These are phyloP conservation scores for Aspergillus latus DNA, from an alignment of 2,329 filamentous ascomycete genomes.

Conservation along the genomic window DNA sequence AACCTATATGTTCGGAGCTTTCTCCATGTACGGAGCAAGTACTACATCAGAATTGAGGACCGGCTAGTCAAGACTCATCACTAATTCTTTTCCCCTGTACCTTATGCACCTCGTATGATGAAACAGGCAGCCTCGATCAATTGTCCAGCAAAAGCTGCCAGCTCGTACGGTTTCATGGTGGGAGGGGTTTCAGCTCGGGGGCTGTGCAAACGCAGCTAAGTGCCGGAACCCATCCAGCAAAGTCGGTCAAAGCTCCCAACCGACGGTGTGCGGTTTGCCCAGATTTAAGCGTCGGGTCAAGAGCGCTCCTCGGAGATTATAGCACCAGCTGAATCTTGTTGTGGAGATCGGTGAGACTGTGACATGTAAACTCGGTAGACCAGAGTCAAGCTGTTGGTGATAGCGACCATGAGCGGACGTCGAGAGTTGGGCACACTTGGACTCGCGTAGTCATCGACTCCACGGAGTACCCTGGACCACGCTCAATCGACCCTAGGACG, in stretches of 20 bases:
- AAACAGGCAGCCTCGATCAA: neutral
- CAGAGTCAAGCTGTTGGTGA: neutral
- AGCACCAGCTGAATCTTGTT: neutral
- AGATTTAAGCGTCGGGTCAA: neutral
- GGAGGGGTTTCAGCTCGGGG: conserved; percentile 27
- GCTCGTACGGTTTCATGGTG: conserved; percentile 11
- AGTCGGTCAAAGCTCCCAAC: neutral
- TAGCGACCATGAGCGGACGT: too few relatives aligned
- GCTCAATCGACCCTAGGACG: neutral
- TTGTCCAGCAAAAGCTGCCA: neutral
- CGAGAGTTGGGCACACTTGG: neutral
- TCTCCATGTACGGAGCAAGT: too few relatives aligned
- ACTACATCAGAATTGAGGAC: too few relatives aligned
- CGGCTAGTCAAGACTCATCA: too few relatives aligned
- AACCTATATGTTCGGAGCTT: too few relatives aligned
- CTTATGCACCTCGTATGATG: neutral
- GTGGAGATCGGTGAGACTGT: too few relatives aligned
- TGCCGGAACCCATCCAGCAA: conserved; percentile 11
- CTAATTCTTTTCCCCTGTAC: too few relatives aligned
- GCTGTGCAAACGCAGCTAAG: conserved; percentile 28
- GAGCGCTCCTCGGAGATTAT: neutral
- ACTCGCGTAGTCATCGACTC: neutral
- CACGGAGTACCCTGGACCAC: neutral
- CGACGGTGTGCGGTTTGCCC: neutral
- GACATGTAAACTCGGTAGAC: too few relatives aligned